Percentiles rank a stretch among this genome's conserved stretches.
phyloP scores from a whole-genome alignment of 2,329 filamentous ascomycete genomes.

The Neobulgaria alba region DNA sequence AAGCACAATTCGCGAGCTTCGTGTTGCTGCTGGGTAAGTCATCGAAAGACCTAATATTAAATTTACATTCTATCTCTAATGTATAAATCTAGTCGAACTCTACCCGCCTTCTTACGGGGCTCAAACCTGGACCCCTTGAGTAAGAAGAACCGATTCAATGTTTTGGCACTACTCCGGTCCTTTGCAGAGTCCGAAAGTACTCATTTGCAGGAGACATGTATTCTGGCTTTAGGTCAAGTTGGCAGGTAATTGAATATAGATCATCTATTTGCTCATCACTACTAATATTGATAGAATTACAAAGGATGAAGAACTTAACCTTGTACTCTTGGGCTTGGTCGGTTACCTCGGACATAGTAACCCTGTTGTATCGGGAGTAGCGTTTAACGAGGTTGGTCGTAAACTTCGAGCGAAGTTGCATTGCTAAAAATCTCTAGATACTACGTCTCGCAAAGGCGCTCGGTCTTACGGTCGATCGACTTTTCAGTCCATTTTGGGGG shows the following conservation, averaged over 20 bases:
- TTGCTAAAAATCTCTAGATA: slow-evolving; percentile 38
- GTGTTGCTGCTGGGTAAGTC: slow-evolving; percentile 63
- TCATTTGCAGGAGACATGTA: slow-evolving; percentile 70
- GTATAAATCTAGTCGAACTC: slow-evolving; percentile 41
- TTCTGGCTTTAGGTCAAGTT: slow-evolving; percentile 79
- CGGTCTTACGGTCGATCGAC: slow-evolving; percentile 50
- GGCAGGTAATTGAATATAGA: slow-evolving; percentile 46
- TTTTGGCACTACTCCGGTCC: slow-evolving; percentile 61
- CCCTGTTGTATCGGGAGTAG: slow-evolving; percentile 67
- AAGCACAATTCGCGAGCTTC: slow-evolving; percentile 77
- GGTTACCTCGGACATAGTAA: slow-evolving; percentile 83
- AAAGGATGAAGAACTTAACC: slow-evolving; percentile 74
- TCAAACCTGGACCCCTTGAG: slow-evolving; percentile 31
- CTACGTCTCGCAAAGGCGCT: slow-evolving; percentile 61
- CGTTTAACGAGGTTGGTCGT: slow-evolving; percentile 67
- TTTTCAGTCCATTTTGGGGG: slow-evolving; percentile 85
- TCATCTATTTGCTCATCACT: neutral
- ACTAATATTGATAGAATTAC: slow-evolving; percentile 44
- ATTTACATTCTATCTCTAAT: neutral
- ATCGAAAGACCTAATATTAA: neutral
- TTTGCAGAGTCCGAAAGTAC: slow-evolving; percentile 50
- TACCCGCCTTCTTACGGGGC: slow-evolving; percentile 56
- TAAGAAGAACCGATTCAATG: slow-evolving; percentile 55
- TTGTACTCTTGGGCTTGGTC: slow-evolving; percentile 74
- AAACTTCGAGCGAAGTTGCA: neutral